Evolutionary conservation across 2,329 filamentous ascomycete species (phyloP).

Genomic region (Monilinia fructicola): DNA sequence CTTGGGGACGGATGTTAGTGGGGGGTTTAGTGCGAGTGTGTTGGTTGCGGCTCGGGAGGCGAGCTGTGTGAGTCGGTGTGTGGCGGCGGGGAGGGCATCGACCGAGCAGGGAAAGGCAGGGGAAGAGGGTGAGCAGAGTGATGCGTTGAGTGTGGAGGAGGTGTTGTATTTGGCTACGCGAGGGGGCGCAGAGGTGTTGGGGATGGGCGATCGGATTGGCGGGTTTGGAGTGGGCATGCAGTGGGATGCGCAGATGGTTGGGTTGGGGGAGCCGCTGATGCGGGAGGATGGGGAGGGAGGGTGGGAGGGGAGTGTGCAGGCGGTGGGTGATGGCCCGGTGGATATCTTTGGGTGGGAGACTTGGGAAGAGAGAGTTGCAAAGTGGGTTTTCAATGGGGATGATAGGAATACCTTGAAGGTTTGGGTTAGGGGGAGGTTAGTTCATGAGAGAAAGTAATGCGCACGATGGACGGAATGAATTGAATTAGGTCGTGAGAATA

Average conservation of each 20-base stretch:
- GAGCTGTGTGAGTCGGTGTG: constrained; percentile 71
- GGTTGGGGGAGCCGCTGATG: constrained; percentile 46
- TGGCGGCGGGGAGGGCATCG: constrained; percentile 52
- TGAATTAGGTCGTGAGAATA: not conserved
- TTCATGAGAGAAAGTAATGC: constrained; percentile 57
- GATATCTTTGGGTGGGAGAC: constrained; percentile 89
- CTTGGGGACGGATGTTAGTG: constrained; percentile 86
- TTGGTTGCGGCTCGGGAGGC: constrained; percentile 83
- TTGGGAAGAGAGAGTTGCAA: constrained; percentile 84
- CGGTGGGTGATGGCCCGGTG: constrained; percentile 60
- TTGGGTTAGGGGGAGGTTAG: constrained; percentile 83
- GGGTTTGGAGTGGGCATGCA: constrained; percentile 83
- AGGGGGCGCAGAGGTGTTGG: constrained; percentile 82
- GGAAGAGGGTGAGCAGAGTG: constrained; percentile 51
- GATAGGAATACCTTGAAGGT: constrained; percentile 86
- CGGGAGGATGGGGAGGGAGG: not conserved
- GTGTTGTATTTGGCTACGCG: constrained; percentile 81
- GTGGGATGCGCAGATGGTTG: constrained; percentile 86
- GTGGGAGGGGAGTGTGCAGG: constrained; percentile 28
- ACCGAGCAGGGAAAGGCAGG: constrained; percentile 42
- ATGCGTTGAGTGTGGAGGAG: constrained; percentile 80
- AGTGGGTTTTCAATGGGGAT: constrained; percentile 94
- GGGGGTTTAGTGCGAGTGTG: constrained; percentile 79
- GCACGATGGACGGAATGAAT: not conserved
- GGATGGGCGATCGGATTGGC: constrained; percentile 69